These are phyloP conservation scores for Acacia melanoxylon DNA, from an alignment of 306 rosid species.

Conservation along the genomic window DNA sequence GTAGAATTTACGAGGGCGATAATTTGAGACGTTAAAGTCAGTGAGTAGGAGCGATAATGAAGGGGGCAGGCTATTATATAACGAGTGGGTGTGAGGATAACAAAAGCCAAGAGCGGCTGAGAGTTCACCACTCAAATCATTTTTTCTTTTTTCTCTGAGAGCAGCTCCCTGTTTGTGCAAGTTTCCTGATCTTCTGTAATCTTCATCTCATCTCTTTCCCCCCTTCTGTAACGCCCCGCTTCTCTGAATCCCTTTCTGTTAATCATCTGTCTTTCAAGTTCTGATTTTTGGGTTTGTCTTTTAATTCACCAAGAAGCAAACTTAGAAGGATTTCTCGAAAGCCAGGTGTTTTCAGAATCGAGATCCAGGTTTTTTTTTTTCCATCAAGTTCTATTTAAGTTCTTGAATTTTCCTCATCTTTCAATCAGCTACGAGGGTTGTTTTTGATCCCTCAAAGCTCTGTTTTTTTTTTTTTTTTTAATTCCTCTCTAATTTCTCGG, in stretches of 20 bases:
- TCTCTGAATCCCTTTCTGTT: slow-evolving; percentile 99
- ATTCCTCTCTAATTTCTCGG: background rate
- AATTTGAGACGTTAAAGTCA: background rate
- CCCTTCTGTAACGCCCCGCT: slow-evolving; percentile 79
- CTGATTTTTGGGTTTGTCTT: slow-evolving; percentile 89
- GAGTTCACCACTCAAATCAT: slow-evolving; percentile 36
- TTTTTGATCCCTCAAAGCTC: slow-evolving; percentile 72
- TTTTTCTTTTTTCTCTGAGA: background rate
- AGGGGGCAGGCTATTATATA: slow-evolving; percentile 42
- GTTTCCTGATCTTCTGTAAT: background rate
- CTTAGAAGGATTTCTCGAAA: slow-evolving; percentile 72
- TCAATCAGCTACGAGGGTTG: slow-evolving; percentile 60
- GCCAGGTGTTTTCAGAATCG: slow-evolving; percentile 99
- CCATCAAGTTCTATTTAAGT: background rate
- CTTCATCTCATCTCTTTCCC: slow-evolving; percentile 19
- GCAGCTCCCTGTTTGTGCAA: slow-evolving; percentile 11
- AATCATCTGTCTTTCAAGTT: slow-evolving; percentile 92
- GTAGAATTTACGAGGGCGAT: slow-evolving; percentile 14
- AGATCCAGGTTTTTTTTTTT: slow-evolving; percentile 59
- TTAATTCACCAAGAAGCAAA: slow-evolving; percentile 50
- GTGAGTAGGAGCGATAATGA: slow-evolving; percentile 23
- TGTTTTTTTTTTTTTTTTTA: background rate
- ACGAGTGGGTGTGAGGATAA: background rate
- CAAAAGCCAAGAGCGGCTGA: slow-evolving; percentile 58
- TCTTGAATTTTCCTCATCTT: background rate